Conservation (phyloP, 73 alveolate species). For the Breviolum minutum region DNA sequence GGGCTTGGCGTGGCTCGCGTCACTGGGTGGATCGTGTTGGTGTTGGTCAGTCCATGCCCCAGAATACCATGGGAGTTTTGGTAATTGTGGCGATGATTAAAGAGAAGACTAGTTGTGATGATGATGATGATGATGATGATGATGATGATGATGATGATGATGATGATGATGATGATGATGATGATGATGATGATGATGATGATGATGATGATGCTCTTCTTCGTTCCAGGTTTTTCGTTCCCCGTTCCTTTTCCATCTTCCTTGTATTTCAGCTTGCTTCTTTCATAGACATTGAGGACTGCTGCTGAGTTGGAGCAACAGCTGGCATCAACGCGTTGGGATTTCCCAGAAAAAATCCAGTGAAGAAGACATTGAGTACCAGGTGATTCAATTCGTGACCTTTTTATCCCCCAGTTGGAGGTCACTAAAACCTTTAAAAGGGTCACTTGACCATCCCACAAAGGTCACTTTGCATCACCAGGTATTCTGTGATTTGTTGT, state of each 20-base stretch:
- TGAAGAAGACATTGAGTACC: neutral
- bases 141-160: neutral
- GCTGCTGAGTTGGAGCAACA: slow-evolving; percentile 30
- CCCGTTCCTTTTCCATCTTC: too few species aligned
- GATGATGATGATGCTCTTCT: too few species aligned
- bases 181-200: neutral
- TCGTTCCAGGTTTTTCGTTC: too few species aligned
- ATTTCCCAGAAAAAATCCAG: neutral
- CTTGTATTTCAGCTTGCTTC: too few species aligned
- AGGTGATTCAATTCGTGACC: too few species aligned
- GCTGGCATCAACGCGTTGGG: slow-evolving; percentile 30
- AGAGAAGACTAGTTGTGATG: neutral
- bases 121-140: too few species aligned
- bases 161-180: neutral
- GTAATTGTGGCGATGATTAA: neutral
- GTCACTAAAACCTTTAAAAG: neutral
- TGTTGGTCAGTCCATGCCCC: slow-evolving; percentile 31
- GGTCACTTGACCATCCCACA: too few species aligned
- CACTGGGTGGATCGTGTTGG: slow-evolving; percentile 90
- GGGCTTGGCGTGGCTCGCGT: slow-evolving; percentile 84
- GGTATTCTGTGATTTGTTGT: neutral
- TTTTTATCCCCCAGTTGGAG: neutral
- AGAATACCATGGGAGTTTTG: neutral
- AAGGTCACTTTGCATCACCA: too few species aligned
- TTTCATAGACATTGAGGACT: neutral